Conservation (phyloP, 371 early-diverging fungal genomes). For the Mucor piriformis region DNA sequence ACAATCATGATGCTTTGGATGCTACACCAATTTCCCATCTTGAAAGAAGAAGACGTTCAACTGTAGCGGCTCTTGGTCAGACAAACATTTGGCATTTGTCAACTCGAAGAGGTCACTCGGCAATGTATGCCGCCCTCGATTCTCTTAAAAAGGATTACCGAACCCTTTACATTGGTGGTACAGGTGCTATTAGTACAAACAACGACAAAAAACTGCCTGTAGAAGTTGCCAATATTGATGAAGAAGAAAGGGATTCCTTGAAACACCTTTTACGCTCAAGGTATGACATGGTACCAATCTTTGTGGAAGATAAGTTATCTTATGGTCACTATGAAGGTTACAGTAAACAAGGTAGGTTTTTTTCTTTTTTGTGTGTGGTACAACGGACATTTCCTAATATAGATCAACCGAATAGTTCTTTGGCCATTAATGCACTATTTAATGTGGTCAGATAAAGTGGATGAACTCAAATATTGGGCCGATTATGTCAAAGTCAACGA, state of each 20-base stretch:
- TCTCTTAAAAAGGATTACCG: constrained; percentile 54
- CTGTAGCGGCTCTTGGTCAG: constrained; percentile 28
- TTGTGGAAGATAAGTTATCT: constrained; percentile 73
- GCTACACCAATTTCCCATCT: constrained; percentile 38
- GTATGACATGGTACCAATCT: constrained; percentile 73
- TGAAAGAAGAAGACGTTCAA: constrained; percentile 36
- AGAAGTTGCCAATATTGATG: constrained; percentile 20
- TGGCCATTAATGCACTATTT: constrained; percentile 99
- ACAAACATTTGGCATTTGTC: constrained; percentile 39
- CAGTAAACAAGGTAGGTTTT: constrained; percentile 79
- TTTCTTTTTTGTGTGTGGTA: not conserved
- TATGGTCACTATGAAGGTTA: constrained; percentile 89
- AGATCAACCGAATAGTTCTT: constrained; percentile 58
- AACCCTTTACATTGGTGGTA: constrained; percentile 74
- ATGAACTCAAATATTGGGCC: constrained; percentile 80
- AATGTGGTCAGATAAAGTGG: constrained; percentile 77
- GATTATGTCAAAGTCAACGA: constrained; percentile 90
- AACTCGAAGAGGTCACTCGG: constrained; percentile 76
- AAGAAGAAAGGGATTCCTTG: constrained; percentile 45
- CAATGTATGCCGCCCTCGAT: constrained; percentile 79
- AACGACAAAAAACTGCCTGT: constrained; percentile 23
- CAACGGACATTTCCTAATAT: constrained; percentile 3
- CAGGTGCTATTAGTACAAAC: constrained; percentile 55
- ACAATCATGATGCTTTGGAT: not conserved
- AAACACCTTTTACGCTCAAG: constrained; percentile 47